Percentiles rank a stretch among this genome's conserved stretches.
These are phyloP conservation scores for Colletotrichum noveboracense DNA, from an alignment of 2,329 filamentous ascomycete genomes.

Conservation along the genomic window DNA sequence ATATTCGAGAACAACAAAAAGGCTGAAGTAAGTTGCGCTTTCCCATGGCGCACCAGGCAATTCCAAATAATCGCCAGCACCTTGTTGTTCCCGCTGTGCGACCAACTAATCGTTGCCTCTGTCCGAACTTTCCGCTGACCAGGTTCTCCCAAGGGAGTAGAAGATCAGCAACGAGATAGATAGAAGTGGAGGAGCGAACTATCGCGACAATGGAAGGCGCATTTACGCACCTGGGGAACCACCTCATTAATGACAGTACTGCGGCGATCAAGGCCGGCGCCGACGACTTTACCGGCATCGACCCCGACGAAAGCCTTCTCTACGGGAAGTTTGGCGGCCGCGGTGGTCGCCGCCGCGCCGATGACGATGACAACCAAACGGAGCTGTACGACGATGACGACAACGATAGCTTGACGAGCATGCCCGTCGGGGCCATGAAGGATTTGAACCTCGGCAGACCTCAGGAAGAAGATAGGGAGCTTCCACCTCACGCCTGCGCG, in stretches of 20 bases:
- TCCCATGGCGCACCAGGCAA: background rate
- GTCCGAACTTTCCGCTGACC: background rate
- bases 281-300: conserved; percentile 74
- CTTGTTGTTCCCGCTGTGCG: background rate
- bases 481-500: conserved; percentile 95
- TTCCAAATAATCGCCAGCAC: background rate
- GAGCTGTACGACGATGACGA: conserved; percentile 87
- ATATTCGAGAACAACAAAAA: conserved; percentile 14
- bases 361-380: conserved; percentile 89
- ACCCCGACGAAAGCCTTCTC: conserved; percentile 81
- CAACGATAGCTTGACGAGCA: conserved; percentile 76
- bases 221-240: conserved; percentile 87
- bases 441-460: conserved; percentile 60
- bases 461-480: conserved; percentile 83
- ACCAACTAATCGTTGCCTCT: background rate
- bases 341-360: conserved; percentile 71
- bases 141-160: background rate
- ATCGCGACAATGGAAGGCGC: conserved; percentile 76
- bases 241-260: conserved; percentile 82
- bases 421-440: conserved; percentile 77
- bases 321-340: conserved; percentile 71
- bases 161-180: background rate
- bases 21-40: conserved; percentile 15
- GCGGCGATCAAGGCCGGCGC: conserved; percentile 87
- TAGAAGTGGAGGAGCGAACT: conserved; percentile 7